Percentiles rank a stretch among this genome's conserved stretches.
Conservation (phyloP, 306 rosid genomes). For the Cucumis cinereus region DNA sequence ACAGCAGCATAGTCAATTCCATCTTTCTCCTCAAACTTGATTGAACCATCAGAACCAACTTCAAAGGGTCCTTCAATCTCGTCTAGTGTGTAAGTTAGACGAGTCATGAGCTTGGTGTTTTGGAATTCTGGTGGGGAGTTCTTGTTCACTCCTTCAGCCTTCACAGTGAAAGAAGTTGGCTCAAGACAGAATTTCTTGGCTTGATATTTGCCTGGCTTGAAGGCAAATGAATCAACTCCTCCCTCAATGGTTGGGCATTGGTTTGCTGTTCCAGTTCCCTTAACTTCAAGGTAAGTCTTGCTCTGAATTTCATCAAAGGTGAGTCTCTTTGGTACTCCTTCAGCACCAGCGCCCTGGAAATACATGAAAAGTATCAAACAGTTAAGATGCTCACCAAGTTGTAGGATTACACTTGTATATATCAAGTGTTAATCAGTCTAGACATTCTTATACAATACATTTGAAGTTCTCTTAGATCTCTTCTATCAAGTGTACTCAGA, state of each 20-base stretch:
- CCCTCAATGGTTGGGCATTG: conserved; percentile 93
- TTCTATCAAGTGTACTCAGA: too few species aligned
- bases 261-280: conserved; percentile 90
- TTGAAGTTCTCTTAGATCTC: too few species aligned
- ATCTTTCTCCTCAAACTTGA: conserved; percentile 83
- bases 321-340: conserved; percentile 72
- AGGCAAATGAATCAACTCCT: conserved; percentile 58
- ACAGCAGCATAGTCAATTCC: conserved; percentile 91
- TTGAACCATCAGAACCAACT: conserved; percentile 48
- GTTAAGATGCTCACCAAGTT: neutral
- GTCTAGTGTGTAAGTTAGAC: conserved; percentile 84
- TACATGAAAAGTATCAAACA: neutral
- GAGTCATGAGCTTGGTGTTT: conserved; percentile 98
- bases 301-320: conserved; percentile 93
- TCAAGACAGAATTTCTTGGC: conserved; percentile 74
- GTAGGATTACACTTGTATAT: neutral
- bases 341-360: conserved; percentile 83
- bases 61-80: conserved; percentile 94
- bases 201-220: conserved; percentile 74
- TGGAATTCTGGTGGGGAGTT: conserved; percentile 78
- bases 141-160: conserved; percentile 79
- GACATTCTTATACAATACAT: neutral
- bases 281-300: conserved; percentile 87
- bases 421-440: neutral
- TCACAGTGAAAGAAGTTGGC: conserved; percentile 94